Evolutionary conservation across 495 filamentous ascomycete genomes (phyloP).

Genomic region (Podospora anserina): DNA sequence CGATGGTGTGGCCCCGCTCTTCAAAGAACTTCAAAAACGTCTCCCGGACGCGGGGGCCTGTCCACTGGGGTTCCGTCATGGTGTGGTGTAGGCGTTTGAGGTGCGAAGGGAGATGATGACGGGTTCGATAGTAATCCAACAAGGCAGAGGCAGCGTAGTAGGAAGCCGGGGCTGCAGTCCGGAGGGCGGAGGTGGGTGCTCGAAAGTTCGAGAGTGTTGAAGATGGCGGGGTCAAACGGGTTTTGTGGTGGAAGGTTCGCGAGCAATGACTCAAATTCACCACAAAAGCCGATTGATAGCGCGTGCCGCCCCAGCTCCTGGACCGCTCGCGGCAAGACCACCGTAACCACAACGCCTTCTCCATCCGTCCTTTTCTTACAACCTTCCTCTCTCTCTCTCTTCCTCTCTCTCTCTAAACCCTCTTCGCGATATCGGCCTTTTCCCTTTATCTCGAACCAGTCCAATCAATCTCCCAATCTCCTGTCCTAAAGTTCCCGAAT

Average conservation of each 20-base stretch:
- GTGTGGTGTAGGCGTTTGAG: slow-evolving; percentile 29
- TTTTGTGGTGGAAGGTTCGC: slow-evolving; percentile 41
- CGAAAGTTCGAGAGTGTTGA: slow-evolving; percentile 37
- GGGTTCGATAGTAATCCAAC: slow-evolving; percentile 10
- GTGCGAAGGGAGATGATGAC: slow-evolving; percentile 26
- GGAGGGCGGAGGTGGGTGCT: slow-evolving; percentile 28
- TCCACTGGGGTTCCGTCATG: slow-evolving; percentile 57
- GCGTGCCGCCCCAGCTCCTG: slow-evolving; percentile 23
- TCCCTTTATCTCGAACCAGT: slow-evolving; percentile 22
- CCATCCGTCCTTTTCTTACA: slow-evolving; percentile 22
- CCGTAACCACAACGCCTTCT: slow-evolving; percentile 25
- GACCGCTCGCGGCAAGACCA: slow-evolving; percentile 24
- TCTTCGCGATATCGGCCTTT: slow-evolving; percentile 24
- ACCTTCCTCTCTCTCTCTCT: slow-evolving; percentile 10
- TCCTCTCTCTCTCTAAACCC: slow-evolving; percentile 1
- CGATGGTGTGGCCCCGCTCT: slow-evolving; percentile 57
- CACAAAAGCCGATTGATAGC: slow-evolving; percentile 32
- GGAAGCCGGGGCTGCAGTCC: slow-evolving; percentile 8
- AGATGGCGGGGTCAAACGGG: slow-evolving; percentile 29
- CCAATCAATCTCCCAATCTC: slow-evolving; percentile 15
- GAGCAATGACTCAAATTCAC: slow-evolving; percentile 38
- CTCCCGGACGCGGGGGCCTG: slow-evolving; percentile 63
- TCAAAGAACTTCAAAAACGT: slow-evolving; percentile 84
- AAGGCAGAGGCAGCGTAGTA: slow-evolving; percentile 12
- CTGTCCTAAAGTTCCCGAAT: background rate